phyloP scores from a whole-genome alignment of 192 early-diverging fungal species.

The Obelidium mucronatum region DNA sequence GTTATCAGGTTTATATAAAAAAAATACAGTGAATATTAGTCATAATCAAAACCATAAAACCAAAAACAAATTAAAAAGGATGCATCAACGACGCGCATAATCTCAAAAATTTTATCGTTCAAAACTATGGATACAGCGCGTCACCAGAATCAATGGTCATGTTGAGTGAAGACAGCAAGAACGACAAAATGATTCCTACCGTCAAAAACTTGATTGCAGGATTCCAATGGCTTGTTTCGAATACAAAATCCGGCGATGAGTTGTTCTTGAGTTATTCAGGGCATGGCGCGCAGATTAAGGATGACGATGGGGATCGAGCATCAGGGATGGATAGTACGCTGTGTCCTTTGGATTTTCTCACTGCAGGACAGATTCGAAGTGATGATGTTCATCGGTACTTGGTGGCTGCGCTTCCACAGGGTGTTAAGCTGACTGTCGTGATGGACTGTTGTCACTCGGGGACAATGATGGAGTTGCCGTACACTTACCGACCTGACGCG shows the following conservation, averaged over 20 bases:
- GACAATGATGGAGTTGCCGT: no score
- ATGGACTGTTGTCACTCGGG: no score
- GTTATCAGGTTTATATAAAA: conserved; percentile 18
- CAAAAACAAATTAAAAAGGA: conserved; percentile 5
- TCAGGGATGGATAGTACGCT: conserved; percentile 64
- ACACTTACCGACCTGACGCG: no score
- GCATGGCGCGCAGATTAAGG: conserved; percentile 63
- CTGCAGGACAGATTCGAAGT: conserved; percentile 73
- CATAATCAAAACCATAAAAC: no score
- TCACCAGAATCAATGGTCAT: conserved; percentile 4
- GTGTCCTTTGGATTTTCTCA: conserved; percentile 75
- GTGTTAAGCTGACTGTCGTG: conserved; percentile 61
- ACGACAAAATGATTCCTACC: conserved; percentile 39
- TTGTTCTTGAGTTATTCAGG: conserved; percentile 57
- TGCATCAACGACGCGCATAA: conserved; percentile 34
- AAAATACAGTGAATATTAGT: not conserved
- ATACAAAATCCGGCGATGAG: conserved; percentile 56
- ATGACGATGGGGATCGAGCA: no score
- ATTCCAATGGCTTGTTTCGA: conserved; percentile 56
- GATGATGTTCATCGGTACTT: conserved; percentile 70
- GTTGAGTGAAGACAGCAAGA: conserved; percentile 1
- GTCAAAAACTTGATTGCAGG: conserved; percentile 54
- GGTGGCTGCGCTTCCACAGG: conserved; percentile 68
- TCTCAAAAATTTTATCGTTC: not conserved
- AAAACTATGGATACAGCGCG: conserved; percentile 6